Evolutionary conservation across 331 rosid species (phyloP).

Genomic region (Telfairia occidentalis): DNA sequence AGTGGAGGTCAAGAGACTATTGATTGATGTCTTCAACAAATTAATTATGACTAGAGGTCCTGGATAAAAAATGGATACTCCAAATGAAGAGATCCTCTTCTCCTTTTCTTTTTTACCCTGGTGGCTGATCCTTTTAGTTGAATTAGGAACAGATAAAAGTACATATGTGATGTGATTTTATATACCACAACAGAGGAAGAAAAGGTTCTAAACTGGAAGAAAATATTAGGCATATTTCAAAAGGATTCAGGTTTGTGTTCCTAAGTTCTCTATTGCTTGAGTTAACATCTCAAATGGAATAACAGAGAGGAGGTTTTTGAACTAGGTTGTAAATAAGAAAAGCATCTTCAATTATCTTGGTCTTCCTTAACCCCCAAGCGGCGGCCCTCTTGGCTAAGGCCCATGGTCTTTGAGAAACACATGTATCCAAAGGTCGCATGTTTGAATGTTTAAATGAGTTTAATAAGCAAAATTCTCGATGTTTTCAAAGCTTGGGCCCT

Average conservation of each 20-base stretch:
- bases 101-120: background rate
- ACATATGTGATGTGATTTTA: background rate
- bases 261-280: background rate
- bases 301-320: background rate
- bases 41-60: background rate
- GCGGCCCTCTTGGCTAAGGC: too few relatives aligned
- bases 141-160: background rate
- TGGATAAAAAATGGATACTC: background rate
- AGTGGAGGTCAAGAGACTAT: background rate
- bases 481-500: too few relatives aligned
- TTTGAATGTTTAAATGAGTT: too few relatives aligned
- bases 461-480: too few relatives aligned
- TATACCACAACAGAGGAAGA: background rate
- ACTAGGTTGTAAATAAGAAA: background rate
- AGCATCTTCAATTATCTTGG: background rate
- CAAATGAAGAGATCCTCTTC: background rate
- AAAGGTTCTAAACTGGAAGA: background rate
- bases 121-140: background rate
- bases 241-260: background rate
- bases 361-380: too few relatives aligned
- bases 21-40: background rate
- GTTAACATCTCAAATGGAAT: background rate
- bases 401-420: too few relatives aligned
- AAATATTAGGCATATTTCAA: background rate
- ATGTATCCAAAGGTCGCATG: too few relatives aligned